Evolutionary conservation across 2,329 filamentous ascomycete genomes (phyloP).

Genomic region (Pseudovirgaria hyperparasitica): DNA sequence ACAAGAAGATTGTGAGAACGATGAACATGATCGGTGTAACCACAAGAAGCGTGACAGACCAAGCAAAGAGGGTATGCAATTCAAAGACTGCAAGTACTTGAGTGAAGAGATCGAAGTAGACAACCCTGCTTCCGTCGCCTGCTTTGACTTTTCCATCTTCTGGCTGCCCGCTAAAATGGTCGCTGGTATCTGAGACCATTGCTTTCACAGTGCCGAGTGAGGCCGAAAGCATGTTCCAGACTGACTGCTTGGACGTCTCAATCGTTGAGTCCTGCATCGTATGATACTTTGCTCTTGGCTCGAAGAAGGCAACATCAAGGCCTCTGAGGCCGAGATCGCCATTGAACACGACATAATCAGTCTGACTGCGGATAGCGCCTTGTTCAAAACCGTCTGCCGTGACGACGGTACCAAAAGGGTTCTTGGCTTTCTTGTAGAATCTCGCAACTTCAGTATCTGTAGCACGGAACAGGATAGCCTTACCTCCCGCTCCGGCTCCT

Average conservation of each 20-base stretch:
- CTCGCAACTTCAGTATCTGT: constrained; percentile 77
- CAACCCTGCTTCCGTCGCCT: constrained; percentile 54
- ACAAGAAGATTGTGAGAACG: constrained; percentile 54
- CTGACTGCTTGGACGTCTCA: constrained; percentile 55
- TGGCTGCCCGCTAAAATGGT: constrained; percentile 52
- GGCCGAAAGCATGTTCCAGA: constrained; percentile 94
- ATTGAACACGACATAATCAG: constrained; percentile 78
- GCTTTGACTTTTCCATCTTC: constrained; percentile 51
- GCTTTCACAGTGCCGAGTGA: constrained; percentile 61
- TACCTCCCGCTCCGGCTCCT: constrained; percentile 82
- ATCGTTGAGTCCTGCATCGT: constrained; percentile 76
- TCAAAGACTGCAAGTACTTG: constrained; percentile 64
- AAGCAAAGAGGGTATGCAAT: constrained; percentile 73
- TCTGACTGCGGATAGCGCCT: constrained; percentile 69
- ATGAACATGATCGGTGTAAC: constrained; percentile 64
- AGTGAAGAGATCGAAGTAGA: constrained; percentile 94
- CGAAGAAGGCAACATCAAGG: constrained; percentile 83
- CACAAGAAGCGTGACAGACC: constrained; percentile 73
- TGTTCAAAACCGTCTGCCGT: constrained; percentile 73
- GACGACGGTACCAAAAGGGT: constrained; percentile 76
- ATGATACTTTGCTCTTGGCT: constrained; percentile 77
- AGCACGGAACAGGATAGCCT: constrained; percentile 75
- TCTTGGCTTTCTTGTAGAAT: constrained; percentile 56
- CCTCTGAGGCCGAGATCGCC: constrained; percentile 69
- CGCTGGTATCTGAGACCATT: constrained; percentile 55